Conservation (phyloP, 345 rosid genomes). For the Angophora floribunda region DNA sequence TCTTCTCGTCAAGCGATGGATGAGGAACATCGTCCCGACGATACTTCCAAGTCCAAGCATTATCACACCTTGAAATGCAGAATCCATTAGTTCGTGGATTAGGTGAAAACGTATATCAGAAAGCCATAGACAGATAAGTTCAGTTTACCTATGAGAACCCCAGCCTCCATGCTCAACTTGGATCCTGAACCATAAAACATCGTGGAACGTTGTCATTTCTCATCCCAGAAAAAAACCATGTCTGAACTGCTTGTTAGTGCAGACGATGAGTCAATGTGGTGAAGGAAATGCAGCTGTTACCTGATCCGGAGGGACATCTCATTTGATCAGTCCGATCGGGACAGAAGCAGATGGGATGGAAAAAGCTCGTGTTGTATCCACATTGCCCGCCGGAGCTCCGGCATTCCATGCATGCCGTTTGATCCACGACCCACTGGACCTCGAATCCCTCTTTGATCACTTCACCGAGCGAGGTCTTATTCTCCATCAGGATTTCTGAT, state of each 20-base stretch:
- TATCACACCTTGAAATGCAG: background rate
- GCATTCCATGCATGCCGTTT: background rate
- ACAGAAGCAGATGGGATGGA: background rate
- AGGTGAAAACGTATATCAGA: background rate
- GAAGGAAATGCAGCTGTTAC: background rate
- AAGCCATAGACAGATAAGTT: background rate
- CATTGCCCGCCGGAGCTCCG: background rate
- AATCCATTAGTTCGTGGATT: background rate
- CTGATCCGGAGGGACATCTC: background rate
- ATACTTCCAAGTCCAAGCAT: background rate
- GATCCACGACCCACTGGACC: background rate
- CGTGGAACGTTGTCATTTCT: background rate
- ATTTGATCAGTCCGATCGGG: background rate
- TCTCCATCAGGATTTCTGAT: background rate
- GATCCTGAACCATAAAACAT: background rate
- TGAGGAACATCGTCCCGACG: background rate
- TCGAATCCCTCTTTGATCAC: background rate
- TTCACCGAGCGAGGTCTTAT: background rate
- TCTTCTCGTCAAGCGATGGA: background rate
- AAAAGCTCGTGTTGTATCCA: background rate
- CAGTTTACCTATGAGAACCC: background rate
- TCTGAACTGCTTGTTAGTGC: background rate
- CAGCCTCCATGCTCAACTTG: background rate
- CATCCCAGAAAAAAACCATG: background rate
- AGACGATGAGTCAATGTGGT: background rate